Conservation (phyloP, 2,329 filamentous ascomycete genomes). For the Chaetomiaceae sp. region DNA sequence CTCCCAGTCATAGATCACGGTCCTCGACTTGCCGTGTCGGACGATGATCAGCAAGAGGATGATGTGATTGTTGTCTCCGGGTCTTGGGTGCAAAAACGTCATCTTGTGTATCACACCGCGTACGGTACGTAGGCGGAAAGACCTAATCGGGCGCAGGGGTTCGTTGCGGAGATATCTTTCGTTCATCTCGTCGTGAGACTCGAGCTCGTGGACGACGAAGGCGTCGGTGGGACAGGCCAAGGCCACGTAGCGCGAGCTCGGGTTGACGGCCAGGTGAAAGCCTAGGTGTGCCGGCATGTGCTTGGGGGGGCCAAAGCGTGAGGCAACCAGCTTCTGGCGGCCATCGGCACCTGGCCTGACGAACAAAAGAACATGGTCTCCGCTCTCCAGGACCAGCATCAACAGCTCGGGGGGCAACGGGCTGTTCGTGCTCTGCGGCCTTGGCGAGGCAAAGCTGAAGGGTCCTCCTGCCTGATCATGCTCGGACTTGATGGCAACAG, state of each 20-base stretch:
- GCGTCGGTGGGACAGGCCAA: conserved; percentile 65
- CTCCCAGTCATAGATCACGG: conserved; percentile 59
- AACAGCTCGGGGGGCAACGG: conserved; percentile 72
- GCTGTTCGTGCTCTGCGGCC: background rate
- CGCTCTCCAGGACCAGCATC: conserved; percentile 68
- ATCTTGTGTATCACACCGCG: conserved; percentile 77
- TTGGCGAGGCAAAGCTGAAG: conserved; percentile 13
- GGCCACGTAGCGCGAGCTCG: conserved; percentile 63
- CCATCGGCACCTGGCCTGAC: conserved; percentile 45
- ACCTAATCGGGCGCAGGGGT: conserved; percentile 55
- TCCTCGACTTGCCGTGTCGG: conserved; percentile 43
- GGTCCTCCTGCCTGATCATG: conserved; percentile 31
- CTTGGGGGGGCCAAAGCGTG: conserved; percentile 54
- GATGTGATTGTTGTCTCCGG: conserved; percentile 62
- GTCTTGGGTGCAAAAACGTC: conserved; percentile 73
- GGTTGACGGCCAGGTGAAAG: conserved; percentile 71
- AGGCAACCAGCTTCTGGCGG: conserved; percentile 55
- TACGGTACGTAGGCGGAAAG: conserved; percentile 41
- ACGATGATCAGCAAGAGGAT: conserved; percentile 67
- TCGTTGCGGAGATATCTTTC: conserved; percentile 42
- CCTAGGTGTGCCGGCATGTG: conserved; percentile 54
- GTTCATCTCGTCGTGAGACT: conserved; percentile 48
- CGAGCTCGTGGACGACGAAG: conserved; percentile 68
- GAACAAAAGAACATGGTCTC: conserved; percentile 73
- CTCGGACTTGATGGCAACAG: conserved; percentile 35